Percentiles rank a stretch among this genome's conserved stretches.
Conservation (phyloP, 1,139 yeast species). For the Ashbya aceris region DNA sequence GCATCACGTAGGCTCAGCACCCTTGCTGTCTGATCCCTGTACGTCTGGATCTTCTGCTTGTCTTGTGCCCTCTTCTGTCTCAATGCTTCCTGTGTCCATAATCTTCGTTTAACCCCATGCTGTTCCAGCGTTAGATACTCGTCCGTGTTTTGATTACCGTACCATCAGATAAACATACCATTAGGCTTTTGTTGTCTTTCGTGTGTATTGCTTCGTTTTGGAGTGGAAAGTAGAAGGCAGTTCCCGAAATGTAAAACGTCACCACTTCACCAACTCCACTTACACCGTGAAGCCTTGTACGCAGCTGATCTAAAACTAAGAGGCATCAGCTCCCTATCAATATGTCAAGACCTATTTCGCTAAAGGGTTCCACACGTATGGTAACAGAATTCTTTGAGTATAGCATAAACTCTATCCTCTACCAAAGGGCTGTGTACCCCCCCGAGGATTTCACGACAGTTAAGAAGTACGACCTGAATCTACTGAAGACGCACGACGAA, state of each 20-base stretch:
- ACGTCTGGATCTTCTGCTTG: slow-evolving; percentile 43
- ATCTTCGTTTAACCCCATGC: slow-evolving; percentile 68
- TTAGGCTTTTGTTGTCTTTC: neutral
- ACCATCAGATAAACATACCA: neutral
- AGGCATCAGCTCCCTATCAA: neutral
- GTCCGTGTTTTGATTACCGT: too few relatives aligned
- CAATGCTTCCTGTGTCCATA: slow-evolving; percentile 48
- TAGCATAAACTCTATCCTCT: slow-evolving; percentile 69
- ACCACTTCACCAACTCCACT: too few relatives aligned
- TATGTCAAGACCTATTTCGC: slow-evolving; percentile 33
- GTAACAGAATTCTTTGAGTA: slow-evolving; percentile 81
- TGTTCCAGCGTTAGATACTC: slow-evolving; percentile 16
- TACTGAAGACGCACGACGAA: slow-evolving; percentile 65
- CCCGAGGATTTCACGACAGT: slow-evolving; percentile 77
- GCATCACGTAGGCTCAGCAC: slow-evolving; percentile 36
- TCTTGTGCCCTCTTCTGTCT: slow-evolving; percentile 48
- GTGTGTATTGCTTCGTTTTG: neutral
- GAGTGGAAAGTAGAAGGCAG: neutral
- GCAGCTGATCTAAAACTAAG: neutral
- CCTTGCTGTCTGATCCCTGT: slow-evolving; percentile 38
- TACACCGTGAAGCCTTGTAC: neutral
- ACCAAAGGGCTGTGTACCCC: slow-evolving; percentile 87
- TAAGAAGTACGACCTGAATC: slow-evolving; percentile 69
- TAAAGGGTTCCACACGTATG: slow-evolving; percentile 68
- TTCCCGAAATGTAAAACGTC: too few relatives aligned